These are phyloP conservation scores for Saturnispora silvae DNA, from an alignment of 805 yeast species.

Conservation along the genomic window DNA sequence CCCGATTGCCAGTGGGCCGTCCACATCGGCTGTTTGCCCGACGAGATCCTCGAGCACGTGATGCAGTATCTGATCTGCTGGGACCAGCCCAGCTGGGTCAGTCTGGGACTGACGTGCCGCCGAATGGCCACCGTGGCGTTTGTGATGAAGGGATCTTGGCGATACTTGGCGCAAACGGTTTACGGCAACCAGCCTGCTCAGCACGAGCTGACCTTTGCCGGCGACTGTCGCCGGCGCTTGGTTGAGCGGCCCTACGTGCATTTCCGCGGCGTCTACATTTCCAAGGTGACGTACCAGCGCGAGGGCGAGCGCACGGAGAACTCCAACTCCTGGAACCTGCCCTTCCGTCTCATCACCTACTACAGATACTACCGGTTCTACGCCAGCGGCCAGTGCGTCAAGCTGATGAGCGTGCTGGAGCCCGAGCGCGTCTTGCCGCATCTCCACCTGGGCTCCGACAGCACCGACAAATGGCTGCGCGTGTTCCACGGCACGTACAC, in stretches of 20 bases:
- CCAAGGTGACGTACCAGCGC: conserved; percentile 73
- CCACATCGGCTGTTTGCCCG: conserved; percentile 37
- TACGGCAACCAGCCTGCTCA: conserved; percentile 48
- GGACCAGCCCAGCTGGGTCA: conserved; percentile 58
- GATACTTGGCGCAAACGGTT: conserved; percentile 31
- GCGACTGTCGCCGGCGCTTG: conserved; percentile 42
- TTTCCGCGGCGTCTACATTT: conserved; percentile 74
- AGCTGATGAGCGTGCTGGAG: conserved; percentile 59
- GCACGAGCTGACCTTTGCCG: conserved; percentile 27
- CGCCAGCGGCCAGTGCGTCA: conserved; percentile 65
- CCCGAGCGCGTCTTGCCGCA: conserved; percentile 58
- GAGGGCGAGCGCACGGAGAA: conserved; percentile 69
- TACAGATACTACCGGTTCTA: conserved; percentile 77
- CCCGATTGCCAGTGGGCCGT: conserved; percentile 30
- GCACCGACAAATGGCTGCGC: conserved; percentile 21
- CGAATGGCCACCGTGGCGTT: conserved; percentile 50
- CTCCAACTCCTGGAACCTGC: conserved; percentile 58
- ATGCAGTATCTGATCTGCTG: conserved; percentile 34
- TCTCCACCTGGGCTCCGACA: conserved; percentile 22
- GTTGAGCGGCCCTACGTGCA: conserved; percentile 64
- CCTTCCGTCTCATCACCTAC: conserved; percentile 77
- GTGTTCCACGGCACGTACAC: conserved; percentile 48
- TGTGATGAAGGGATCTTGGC: conserved; percentile 38
- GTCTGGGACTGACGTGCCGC: conserved; percentile 48
- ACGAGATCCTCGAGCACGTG: conserved; percentile 46